These are phyloP conservation scores for Pseudocercospora pini-densiflorae DNA, from an alignment of 2,329 filamentous ascomycete species.

Conservation along the genomic window DNA sequence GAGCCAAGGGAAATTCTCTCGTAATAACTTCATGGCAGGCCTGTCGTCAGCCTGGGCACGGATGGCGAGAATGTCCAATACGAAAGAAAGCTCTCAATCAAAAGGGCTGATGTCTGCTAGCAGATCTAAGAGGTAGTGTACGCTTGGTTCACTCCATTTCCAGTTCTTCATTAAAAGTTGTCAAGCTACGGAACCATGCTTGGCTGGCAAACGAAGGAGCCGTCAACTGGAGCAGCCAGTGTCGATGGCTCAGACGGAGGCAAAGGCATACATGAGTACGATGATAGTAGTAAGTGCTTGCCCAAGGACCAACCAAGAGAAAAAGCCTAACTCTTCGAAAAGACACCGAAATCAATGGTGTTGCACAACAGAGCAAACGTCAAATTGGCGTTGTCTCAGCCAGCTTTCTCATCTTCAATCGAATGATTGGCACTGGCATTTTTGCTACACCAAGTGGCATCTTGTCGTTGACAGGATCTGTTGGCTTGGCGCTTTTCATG, in stretches of 20 bases:
- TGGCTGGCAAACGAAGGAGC: conserved; percentile 6
- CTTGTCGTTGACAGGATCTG: conserved; percentile 32
- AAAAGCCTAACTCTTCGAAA: neutral
- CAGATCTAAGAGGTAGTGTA: neutral
- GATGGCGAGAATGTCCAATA: conserved; percentile 13
- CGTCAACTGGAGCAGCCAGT: conserved; percentile 9
- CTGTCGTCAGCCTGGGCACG: conserved; percentile 19
- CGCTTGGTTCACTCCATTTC: neutral
- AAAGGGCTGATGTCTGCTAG: conserved; percentile 4
- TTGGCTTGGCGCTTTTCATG: conserved; percentile 44
- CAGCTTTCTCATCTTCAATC: conserved; percentile 50
- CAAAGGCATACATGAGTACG: conserved; percentile 9
- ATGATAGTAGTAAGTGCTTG: conserved; percentile 5
- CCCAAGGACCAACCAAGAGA: too few relatives aligned
- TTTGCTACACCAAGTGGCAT: conserved; percentile 34
- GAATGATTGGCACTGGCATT: conserved; percentile 38
- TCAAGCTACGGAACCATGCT: conserved; percentile 11
- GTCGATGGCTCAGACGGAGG: neutral
- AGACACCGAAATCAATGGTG: conserved; percentile 9
- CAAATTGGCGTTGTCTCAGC: conserved; percentile 62
- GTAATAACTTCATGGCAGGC: conserved; percentile 16
- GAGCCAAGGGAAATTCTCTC: conserved; percentile 10
- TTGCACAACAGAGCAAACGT: conserved; percentile 24
- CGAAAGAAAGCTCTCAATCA: neutral
- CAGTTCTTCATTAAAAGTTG: neutral